Evolutionary conservation across 495 filamentous ascomycete genomes (phyloP).

Genomic region (Penicillium soppii): DNA sequence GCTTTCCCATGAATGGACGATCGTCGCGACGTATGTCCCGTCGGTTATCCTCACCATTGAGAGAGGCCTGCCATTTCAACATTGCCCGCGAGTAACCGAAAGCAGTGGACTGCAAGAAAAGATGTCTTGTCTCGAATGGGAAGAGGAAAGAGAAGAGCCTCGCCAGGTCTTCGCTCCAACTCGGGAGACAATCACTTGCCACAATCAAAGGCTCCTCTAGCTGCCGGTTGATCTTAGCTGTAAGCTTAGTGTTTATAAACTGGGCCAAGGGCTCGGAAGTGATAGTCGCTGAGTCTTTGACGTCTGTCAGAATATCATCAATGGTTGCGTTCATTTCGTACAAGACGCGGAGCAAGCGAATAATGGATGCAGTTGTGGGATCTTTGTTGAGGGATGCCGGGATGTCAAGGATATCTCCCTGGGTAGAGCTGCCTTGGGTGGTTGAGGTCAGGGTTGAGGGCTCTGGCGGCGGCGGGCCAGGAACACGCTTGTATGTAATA

Average conservation of each 20-base stretch:
- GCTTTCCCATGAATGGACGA: slow-evolving; percentile 84
- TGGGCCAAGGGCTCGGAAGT: slow-evolving; percentile 87
- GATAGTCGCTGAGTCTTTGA: slow-evolving; percentile 66
- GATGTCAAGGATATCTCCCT: slow-evolving; percentile 53
- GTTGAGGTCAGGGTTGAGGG: slow-evolving; percentile 60
- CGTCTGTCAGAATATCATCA: slow-evolving; percentile 92
- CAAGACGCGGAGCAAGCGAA: slow-evolving; percentile 84
- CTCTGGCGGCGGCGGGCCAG: slow-evolving; percentile 85
- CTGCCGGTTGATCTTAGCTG: slow-evolving; percentile 97
- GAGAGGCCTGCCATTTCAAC: slow-evolving; percentile 94
- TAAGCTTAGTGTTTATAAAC: slow-evolving; percentile 98
- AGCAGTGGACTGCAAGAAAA: slow-evolving; percentile 96
- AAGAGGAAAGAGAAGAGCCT: slow-evolving; percentile 97
- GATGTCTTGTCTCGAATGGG: slow-evolving; percentile 95
- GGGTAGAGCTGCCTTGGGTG: slow-evolving; percentile 44
- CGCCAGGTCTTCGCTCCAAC: slow-evolving; percentile 97
- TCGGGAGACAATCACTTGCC: slow-evolving; percentile 92
- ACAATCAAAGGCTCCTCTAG: slow-evolving; percentile 98
- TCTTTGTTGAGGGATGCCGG: slow-evolving; percentile 85
- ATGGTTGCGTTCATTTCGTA: slow-evolving; percentile 94
- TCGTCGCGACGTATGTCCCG: slow-evolving; percentile 85
- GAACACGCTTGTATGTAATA: slow-evolving; percentile 85
- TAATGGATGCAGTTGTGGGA: slow-evolving; percentile 78
- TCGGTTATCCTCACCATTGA: slow-evolving; percentile 72
- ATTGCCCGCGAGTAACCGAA: slow-evolving; percentile 98